phyloP scores from a whole-genome alignment of 768 basidiomycete genomes.

The Rhodotorula babjevae region DNA sequence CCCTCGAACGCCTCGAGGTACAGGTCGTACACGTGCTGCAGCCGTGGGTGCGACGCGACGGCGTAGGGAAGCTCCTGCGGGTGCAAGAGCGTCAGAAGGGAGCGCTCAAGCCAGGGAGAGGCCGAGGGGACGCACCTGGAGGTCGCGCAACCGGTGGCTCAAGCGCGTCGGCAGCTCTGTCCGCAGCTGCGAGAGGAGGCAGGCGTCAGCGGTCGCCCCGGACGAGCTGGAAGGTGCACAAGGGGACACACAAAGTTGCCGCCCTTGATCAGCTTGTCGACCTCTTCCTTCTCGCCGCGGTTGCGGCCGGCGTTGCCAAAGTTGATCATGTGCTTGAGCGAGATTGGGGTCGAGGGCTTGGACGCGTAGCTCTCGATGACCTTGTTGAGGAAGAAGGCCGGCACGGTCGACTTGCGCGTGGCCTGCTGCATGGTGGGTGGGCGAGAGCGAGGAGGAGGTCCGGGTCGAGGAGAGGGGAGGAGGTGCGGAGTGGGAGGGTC shows the following conservation, averaged over 20 bases:
- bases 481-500: not conserved
- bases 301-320: slow-evolving; percentile 35
- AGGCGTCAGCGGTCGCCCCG: not conserved
- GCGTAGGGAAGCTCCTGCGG: slow-evolving; percentile 67
- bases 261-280: slow-evolving; percentile 38
- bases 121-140: slow-evolving; percentile 53
- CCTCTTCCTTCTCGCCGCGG: slow-evolving; percentile 38
- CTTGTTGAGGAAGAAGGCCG: slow-evolving; percentile 30
- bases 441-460: not conserved
- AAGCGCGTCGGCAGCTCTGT: slow-evolving; percentile 83
- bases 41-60: slow-evolving; percentile 77
- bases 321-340: slow-evolving; percentile 41
- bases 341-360: slow-evolving; percentile 36
- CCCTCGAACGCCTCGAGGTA: slow-evolving; percentile 45
- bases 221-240: too few species aligned
- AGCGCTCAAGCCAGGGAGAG: not conserved
- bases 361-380: slow-evolving; percentile 23
- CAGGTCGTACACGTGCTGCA: slow-evolving; percentile 78
- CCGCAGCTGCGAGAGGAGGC: slow-evolving; percentile 53
- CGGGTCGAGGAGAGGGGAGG: not conserved
- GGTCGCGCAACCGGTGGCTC: slow-evolving; percentile 77
- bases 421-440: not conserved
- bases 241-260: slow-evolving; percentile 40
- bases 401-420: slow-evolving; percentile 17
- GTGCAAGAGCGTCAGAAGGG: not conserved